Percentiles rank a stretch among this genome's conserved stretches.
Conservation (phyloP, 495 filamentous ascomycete species). For the Aspergillus wentii region DNA sequence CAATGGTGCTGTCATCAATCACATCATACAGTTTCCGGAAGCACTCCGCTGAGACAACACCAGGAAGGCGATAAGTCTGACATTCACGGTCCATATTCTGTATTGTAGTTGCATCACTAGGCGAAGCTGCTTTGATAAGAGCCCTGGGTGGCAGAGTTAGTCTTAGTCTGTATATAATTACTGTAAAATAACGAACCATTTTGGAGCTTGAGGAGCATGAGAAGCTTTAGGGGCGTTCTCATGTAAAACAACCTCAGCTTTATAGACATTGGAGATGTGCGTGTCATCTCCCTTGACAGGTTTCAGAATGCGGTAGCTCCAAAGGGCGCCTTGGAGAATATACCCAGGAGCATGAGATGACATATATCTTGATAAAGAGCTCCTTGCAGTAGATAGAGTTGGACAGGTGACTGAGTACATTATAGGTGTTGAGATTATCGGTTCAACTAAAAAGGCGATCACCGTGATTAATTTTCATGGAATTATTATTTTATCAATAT, state of each 20-base stretch:
- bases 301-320: conserved; percentile 3
- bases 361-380: not conserved
- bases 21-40: conserved; percentile 5
- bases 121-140: conserved; percentile 6
- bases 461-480: too few species aligned
- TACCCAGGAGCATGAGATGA: not conserved
- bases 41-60: conserved; percentile 1
- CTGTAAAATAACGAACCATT: not conserved
- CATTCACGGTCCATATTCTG: conserved; percentile 3
- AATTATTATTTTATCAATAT: too few species aligned
- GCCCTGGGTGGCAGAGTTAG: conserved; percentile 5
- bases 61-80: conserved; percentile 4
- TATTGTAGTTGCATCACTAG: conserved; percentile 1
- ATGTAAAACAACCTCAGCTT: conserved; percentile 1
- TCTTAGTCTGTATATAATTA: not conserved
- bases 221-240: not conserved
- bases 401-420: not conserved
- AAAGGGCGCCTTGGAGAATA: not conserved
- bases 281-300: conserved; percentile 3
- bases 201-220: not conserved
- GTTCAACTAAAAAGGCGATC: too few species aligned
- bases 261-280: conserved; percentile 4
- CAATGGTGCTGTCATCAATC: conserved; percentile 6
- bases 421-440: too few species aligned
- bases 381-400: not conserved